phyloP scores from a whole-genome alignment of 805 yeast species.

The Yarrowia divulgata region DNA sequence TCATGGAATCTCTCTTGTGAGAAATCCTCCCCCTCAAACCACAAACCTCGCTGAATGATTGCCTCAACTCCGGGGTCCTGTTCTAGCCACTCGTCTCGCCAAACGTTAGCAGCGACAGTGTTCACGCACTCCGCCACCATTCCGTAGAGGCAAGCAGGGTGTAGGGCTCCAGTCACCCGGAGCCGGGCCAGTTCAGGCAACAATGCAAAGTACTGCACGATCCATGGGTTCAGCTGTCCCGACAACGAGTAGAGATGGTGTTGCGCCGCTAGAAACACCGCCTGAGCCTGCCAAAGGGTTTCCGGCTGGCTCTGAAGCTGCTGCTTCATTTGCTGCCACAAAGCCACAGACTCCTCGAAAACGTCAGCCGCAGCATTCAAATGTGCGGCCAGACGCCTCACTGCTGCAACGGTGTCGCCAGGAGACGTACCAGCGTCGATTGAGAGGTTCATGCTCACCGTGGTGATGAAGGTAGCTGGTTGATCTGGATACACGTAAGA shows the following conservation, averaged over 20 bases:
- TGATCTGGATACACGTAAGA: slow-evolving; percentile 25
- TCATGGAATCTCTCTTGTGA: slow-evolving; percentile 18
- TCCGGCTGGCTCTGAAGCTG: slow-evolving; percentile 2
- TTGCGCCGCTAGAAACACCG: slow-evolving; percentile 21
- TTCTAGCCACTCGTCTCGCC: slow-evolving; percentile 7
- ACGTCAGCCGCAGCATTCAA: slow-evolving; percentile 18
- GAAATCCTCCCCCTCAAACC: slow-evolving; percentile 13
- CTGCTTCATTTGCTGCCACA: slow-evolving; percentile 27
- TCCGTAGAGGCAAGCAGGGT: slow-evolving; percentile 11
- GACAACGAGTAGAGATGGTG: slow-evolving; percentile 29
- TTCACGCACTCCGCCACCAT: slow-evolving; percentile 22
- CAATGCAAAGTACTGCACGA: slow-evolving; percentile 20
- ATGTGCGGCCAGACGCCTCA: slow-evolving; percentile 21
- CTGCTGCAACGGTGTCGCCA: slow-evolving; percentile 19
- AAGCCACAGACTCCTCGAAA: slow-evolving; percentile 27
- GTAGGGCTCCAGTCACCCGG: background rate
- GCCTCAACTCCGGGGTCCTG: slow-evolving; percentile 11
- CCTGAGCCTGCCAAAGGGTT: slow-evolving; percentile 13
- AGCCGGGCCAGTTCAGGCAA: background rate
- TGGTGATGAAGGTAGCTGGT: slow-evolving; percentile 11
- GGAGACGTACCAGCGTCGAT: slow-evolving; percentile 23
- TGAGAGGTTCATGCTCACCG: slow-evolving; percentile 29
- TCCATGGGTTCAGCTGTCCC: slow-evolving; percentile 16
- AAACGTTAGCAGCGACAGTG: background rate
- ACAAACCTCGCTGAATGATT: slow-evolving; percentile 14